These are phyloP conservation scores for Nicotiana tomentosiformis DNA, from an alignment of 257 asterid genomes.

Conservation along the genomic window DNA sequence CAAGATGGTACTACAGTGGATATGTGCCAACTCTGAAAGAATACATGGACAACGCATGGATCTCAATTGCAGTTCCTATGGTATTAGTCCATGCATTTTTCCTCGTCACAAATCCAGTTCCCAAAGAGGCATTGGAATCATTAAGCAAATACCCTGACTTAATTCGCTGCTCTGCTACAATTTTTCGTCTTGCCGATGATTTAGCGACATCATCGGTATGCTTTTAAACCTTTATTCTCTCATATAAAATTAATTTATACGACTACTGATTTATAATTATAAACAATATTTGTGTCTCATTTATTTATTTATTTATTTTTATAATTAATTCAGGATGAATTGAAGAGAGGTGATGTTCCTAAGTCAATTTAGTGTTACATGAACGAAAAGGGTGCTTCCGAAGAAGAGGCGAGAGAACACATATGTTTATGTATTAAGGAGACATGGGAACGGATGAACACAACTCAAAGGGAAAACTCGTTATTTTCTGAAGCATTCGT, in stretches of 20 bases:
- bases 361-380: no score
- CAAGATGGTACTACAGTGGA: constrained; percentile 29
- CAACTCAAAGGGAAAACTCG: no score
- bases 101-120: not conserved
- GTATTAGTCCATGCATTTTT: constrained; percentile 26
- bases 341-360: no score
- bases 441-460: no score
- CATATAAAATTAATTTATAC: not conserved
- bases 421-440: no score
- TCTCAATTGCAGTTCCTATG: constrained; percentile 27
- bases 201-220: constrained; percentile 12
- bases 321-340: not conserved
- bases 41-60: constrained; percentile 31
- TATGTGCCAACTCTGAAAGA: constrained; percentile 29
- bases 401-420: no score
- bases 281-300: constrained; percentile 8
- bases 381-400: no score
- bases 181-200: constrained; percentile 2
- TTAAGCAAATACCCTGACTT: not conserved
- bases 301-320: not conserved
- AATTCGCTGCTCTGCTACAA: constrained; percentile 13
- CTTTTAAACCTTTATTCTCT: not conserved
- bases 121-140: no score
- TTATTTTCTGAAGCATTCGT: no score
- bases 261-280: not conserved